Base-by-base conservation (phyloP, 2,329 filamentous ascomycete species). In the Tolypocladium tundrense region DNA sequence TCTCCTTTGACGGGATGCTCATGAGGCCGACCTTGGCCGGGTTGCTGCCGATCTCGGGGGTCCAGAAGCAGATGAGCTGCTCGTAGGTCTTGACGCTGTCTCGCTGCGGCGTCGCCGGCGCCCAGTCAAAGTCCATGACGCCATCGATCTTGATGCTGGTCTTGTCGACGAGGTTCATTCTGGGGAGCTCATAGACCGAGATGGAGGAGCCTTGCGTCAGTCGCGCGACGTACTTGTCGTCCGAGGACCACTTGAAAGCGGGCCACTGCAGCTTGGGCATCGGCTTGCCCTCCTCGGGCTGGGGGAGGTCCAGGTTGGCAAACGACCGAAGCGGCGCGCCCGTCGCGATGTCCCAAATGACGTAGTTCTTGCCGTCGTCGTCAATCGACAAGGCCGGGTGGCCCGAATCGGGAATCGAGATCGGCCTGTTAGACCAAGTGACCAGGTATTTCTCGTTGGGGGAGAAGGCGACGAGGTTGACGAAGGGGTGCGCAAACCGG, bases 361-460 rank as follows among this genome's bases (percentile, higher is more conserved):
- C 88, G 74, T 97, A 97, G 82, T 97, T 97, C 82, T 97, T 97
- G 74, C 94, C 94, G 67, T 99, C 93, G 69, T 99, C 94, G 68
- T 97, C 94, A 60, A 91, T 79, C 4, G 90, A 87, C 55, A 97
- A 81, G n/a, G 88, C 79, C 2, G 89, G 88, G 72, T 96, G 88
- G 63, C 89, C 88, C 64, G 87, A 86, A 66, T 97, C 94, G 60
- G 94, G 90, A 58, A 99, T 91, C 60, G 88, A 85, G 69, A 99
- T 96, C 31, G 94, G 91, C 55, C 91, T 85, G 75, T 93, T 91
- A 55, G 94, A 97, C 94, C 94, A 99, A 58, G 94, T 97, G 58
- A 93, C 92, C 58, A 99, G 73, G 75, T 96, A 99, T 69, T 88
- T 91, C 77, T 99, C 94, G 70, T 80, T 80, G 24, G 93, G 94